Conservation (phyloP, 768 basidiomycete species). For the Albatrellus ellisii region DNA sequence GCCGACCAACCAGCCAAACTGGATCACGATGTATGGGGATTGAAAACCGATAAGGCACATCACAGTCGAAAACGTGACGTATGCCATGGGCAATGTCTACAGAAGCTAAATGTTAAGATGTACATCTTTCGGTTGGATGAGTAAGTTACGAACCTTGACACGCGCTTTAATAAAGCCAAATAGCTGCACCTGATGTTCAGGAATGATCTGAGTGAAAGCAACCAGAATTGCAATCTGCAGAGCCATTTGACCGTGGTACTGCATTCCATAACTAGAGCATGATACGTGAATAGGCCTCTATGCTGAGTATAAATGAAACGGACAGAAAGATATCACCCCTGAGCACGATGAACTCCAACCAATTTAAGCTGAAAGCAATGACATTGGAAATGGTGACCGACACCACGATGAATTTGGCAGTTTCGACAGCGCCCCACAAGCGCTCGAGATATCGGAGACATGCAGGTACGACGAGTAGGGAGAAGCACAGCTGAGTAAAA, state of each 20-base stretch:
- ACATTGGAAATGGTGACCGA: constrained; percentile 74
- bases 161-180: constrained; percentile 73
- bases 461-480: constrained; percentile 67
- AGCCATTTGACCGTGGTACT: constrained; percentile 88
- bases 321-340: constrained; percentile 67
- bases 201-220: constrained; percentile 95
- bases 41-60: constrained; percentile 76
- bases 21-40: constrained; percentile 85
- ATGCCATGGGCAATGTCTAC: constrained; percentile 88
- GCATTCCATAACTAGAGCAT: constrained; percentile 63
- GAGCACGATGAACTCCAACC: constrained; percentile 71
- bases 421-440: constrained; percentile 85
- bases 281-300: neutral
- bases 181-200: constrained; percentile 94
- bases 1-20: constrained; percentile 97
- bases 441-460: constrained; percentile 86
- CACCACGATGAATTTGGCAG: constrained; percentile 72
- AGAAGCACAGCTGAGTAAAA: constrained; percentile 50
- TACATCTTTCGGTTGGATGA: neutral
- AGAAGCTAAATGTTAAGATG: constrained; percentile 4
- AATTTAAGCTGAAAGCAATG: constrained; percentile 79
- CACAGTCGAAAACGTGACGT: constrained; percentile 81
- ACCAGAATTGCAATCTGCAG: constrained; percentile 83
- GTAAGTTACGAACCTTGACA: constrained; percentile 56
- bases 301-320: constrained; percentile 20